Base-by-base conservation (phyloP, 805 yeast genomes). In the Candida sithepensis region DNA sequence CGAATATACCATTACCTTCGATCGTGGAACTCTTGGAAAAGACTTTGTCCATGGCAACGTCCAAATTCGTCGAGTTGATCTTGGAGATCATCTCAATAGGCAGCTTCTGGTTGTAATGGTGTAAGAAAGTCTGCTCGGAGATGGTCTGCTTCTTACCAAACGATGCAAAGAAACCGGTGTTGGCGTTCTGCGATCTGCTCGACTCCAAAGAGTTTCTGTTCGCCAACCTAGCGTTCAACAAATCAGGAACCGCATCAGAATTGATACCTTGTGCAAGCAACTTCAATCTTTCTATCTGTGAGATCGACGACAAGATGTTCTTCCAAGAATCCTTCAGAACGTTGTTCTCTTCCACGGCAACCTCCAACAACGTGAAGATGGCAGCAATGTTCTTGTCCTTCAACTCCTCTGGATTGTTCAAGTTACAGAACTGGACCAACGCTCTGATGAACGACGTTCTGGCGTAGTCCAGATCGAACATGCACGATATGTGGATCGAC, bases 231-330 rank as follows among this genome's bases (percentile, higher is more conserved):
- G 96, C 96, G 49, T 77, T 79, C 7, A 87, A 71, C 24, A 90
- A 85, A 69, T 90, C 97, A 1, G 98, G 97, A 50, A 92, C 81
- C 2, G 83, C 75, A 28, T 82, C 85, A 22, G 92, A 88, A 50
- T 88, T 88, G 45, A 88, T 79, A 45, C 97, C 98, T 56, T 87
- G 84, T 0, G 96, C 87, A 44, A 91, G 82, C 44, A 94, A 71
- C 65, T 90, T 96, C 48, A 90, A 71, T 62, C 98, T 77, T 65
- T 95, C 99, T 42, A 94, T 79, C 67, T 92, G 97, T 1, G 97
- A 89, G 44, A 91, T 82, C 2, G 90, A 81, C 2, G 85, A 76
- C 54, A 94, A 73, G 22, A 94, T 75, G 56, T 86, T 92, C 51
- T 77, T 80, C 99, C 99, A 94, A 1, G 96, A 84, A 4, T 74